phyloP scores from a whole-genome alignment of 1,139 yeast species.

The Pichia sp. region DNA sequence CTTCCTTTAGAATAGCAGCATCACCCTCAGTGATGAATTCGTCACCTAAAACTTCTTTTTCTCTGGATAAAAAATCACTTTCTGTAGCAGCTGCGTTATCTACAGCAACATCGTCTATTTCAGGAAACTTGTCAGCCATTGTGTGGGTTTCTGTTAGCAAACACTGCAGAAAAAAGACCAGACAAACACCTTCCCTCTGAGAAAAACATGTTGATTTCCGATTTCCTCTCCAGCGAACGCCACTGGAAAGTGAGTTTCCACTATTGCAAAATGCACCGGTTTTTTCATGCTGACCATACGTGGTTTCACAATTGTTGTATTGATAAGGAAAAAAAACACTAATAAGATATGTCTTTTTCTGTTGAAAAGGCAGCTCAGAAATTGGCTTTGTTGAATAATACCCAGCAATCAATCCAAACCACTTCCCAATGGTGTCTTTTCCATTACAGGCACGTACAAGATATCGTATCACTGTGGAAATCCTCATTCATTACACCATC shows the following conservation, averaged over 20 bases:
- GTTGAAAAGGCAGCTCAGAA: slow-evolving; percentile 50
- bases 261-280: neutral
- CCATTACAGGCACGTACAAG: slow-evolving; percentile 60
- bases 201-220: neutral
- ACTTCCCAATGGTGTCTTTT: slow-evolving; percentile 82
- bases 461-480: slow-evolving; percentile 60
- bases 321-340: neutral
- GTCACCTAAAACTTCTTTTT: slow-evolving; percentile 71
- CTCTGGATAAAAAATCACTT: slow-evolving; percentile 72
- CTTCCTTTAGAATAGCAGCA: slow-evolving; percentile 33
- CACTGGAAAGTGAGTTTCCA: neutral
- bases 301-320: neutral
- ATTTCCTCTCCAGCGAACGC: neutral
- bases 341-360: slow-evolving; percentile 53
- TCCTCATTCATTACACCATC: slow-evolving; percentile 29
- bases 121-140: slow-evolving; percentile 71
- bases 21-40: slow-evolving; percentile 71
- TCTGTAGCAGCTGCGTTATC: slow-evolving; percentile 31
- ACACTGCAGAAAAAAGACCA: neutral
- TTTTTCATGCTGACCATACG: neutral
- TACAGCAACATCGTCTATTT: slow-evolving; percentile 48
- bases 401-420: slow-evolving; percentile 77
- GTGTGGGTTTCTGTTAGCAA: neutral
- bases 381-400: slow-evolving; percentile 57
- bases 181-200: too few relatives aligned